These are phyloP conservation scores for Suzukiozyma palmioleophila DNA, from an alignment of 1,139 yeast species.

Conservation along the genomic window DNA sequence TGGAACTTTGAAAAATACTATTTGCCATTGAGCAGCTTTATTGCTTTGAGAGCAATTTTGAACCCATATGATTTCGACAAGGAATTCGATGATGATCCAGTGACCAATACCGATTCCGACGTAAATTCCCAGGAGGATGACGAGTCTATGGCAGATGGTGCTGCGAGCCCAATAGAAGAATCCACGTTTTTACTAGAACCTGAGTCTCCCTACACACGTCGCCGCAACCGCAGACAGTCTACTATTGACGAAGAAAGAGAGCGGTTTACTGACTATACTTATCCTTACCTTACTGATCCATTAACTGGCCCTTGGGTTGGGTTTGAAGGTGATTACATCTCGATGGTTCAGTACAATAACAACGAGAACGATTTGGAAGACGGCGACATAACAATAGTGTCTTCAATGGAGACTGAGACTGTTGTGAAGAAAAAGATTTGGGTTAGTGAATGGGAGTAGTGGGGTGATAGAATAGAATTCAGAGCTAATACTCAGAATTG, in stretches of 20 bases:
- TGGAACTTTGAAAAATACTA: conserved; percentile 60
- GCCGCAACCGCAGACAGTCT: conserved; percentile 26
- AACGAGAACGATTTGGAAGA: conserved; percentile 15
- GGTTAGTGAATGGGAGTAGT: conserved; percentile 45
- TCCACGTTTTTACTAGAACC: conserved; percentile 19
- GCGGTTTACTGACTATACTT: conserved; percentile 44
- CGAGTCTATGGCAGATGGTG: conserved; percentile 2
- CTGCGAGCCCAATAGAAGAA: conserved; percentile 19
- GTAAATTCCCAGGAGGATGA: not conserved
- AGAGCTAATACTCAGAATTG: no score
- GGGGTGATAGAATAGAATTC: no score
- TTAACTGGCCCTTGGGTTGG: conserved; percentile 58
- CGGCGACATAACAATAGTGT: conserved; percentile 19
- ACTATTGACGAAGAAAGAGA: conserved; percentile 59
- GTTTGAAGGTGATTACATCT: conserved; percentile 49
- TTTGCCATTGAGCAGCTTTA: conserved; percentile 54
- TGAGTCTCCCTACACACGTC: conserved; percentile 5
- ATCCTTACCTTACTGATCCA: conserved; percentile 46
- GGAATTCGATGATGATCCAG: conserved; percentile 39
- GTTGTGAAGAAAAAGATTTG: conserved; percentile 28
- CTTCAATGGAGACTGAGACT: conserved; percentile 21
- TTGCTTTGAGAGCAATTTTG: conserved; percentile 60
- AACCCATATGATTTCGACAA: conserved; percentile 39
- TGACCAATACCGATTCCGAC: conserved; percentile 7
- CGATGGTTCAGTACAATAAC: conserved; percentile 31